phyloP scores from a whole-genome alignment of 306 rosid species.

The Dryas octopetala region DNA sequence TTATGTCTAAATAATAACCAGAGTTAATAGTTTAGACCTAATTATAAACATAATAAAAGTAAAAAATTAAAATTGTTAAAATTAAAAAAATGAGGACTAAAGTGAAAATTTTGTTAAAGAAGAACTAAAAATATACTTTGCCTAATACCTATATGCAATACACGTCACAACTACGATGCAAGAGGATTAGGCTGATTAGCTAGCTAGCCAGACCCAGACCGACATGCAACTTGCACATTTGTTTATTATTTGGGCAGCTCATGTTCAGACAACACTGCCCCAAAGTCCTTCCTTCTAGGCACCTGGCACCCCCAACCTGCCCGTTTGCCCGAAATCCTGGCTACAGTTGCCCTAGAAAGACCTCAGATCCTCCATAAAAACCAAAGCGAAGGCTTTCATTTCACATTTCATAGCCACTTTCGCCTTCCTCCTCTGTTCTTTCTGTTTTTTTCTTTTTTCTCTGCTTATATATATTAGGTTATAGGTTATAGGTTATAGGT shows the following conservation, averaged over 20 bases:
- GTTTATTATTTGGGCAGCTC: conserved; percentile 32
- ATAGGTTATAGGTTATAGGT: background rate
- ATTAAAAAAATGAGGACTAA: too few species aligned
- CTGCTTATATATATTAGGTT: background rate
- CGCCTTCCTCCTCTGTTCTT: background rate
- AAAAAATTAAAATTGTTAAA: too few species aligned
- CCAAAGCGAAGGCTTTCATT: conserved; percentile 1
- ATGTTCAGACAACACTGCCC: background rate
- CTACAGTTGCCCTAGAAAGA: conserved; percentile 30
- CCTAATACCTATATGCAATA: background rate
- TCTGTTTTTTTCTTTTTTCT: background rate
- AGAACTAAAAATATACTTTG: too few species aligned
- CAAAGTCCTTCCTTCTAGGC: background rate
- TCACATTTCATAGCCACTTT: conserved; percentile 2
- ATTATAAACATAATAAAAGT: too few species aligned
- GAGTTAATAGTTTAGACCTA: too few species aligned
- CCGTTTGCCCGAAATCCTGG: conserved; percentile 42
- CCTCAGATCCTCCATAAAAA: conserved; percentile 20
- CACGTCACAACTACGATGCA: background rate
- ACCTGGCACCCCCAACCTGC: background rate
- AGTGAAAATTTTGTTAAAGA: too few species aligned
- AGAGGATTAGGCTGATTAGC: background rate
- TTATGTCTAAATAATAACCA: too few species aligned
- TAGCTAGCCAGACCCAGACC: too few species aligned
- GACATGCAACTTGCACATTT: conserved; percentile 29